Evolutionary conservation across 768 basidiomycete species (phyloP), one percentile per base, ranked within the genome.

Genomic region (Clitopilus passeckerianus): DNA sequence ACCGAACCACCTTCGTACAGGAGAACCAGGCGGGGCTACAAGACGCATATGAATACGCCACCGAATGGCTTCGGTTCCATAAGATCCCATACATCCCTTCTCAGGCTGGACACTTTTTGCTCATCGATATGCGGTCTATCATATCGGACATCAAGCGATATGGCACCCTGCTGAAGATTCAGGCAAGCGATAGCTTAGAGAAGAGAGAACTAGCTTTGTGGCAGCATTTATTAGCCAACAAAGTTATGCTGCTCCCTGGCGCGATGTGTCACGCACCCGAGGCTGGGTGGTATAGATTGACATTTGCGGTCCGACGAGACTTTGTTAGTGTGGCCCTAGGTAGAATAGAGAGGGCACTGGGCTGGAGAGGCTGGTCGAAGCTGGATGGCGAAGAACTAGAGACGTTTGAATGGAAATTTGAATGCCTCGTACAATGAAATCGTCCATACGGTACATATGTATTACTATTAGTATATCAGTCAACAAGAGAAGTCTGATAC

Each of bases 11-110:
- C 5, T 71, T 67, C 43, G 57, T 71, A 22, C 46, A 34, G 10
- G 46, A 56, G 8, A 71, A 71, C 52, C 53, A 59, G 24, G 20
- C 20, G 6, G 57, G 35, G 4, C 57, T 69, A 6, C 24, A 57
- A 5, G 64, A 60, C 27, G 64, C 67, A 16, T 70, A 70, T 54
- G 67, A 70, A 35, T 58, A 66, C 23, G 41, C 66, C 18, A 63
- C 65, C n/a, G 53, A 41, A 6, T 71, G 70, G 70, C 58, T 69
- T 44, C 60, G 57, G 12, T 65, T 60, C 60, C 70, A 70, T 52
- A 54, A 57, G 1, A 44, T 67, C n/a, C 59, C 59, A 3, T 67
- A 67, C 57, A 37, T 64, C 16, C 59, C 64, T 10, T 46, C 60
- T 1, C 55, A 56, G 1, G 66, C 66, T 6, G 64, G 62, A 10